Conservation (phyloP, 2,329 filamentous ascomycete species). For the Claviceps sp. region DNA sequence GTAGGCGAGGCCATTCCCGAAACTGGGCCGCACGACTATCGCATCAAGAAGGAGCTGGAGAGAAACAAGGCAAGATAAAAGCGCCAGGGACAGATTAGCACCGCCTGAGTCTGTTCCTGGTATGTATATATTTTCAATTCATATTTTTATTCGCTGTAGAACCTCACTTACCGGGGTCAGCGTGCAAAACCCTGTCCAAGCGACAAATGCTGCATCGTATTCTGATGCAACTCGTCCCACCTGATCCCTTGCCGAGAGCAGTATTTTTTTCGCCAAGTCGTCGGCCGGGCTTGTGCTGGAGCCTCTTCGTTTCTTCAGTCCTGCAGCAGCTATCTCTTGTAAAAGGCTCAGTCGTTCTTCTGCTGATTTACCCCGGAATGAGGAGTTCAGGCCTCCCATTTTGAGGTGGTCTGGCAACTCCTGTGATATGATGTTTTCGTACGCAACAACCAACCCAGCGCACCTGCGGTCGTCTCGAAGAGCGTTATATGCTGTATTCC, state of each 20-base stretch:
- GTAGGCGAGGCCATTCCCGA: slow-evolving; percentile 18
- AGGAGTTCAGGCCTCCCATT: slow-evolving; percentile 15
- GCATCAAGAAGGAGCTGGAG: slow-evolving; percentile 22
- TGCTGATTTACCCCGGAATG: slow-evolving; percentile 11
- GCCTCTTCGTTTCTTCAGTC: slow-evolving; percentile 16
- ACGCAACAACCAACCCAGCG: slow-evolving; percentile 19
- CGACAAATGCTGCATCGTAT: slow-evolving; percentile 18
- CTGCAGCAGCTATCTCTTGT: slow-evolving; percentile 16
- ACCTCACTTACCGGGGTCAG: slow-evolving; percentile 20
- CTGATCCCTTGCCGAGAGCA: slow-evolving; percentile 15
- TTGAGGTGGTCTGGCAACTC: slow-evolving; percentile 21
- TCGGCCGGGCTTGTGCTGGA: slow-evolving; percentile 16
- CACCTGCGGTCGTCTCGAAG: slow-evolving; percentile 18
- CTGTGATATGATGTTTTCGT: slow-evolving; percentile 23
- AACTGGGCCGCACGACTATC: slow-evolving; percentile 18
- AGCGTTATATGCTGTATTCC: slow-evolving; percentile 22
- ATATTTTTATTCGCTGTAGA: neutral
- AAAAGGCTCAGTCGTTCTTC: slow-evolving; percentile 18
- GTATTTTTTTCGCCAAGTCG: slow-evolving; percentile 15
- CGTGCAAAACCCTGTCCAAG: slow-evolving; percentile 24
- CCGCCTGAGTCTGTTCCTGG: neutral
- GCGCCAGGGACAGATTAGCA: neutral
- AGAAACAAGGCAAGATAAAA: neutral
- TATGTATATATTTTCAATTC: neutral
- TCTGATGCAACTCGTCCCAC: slow-evolving; percentile 14